Percentiles rank a stretch among this genome's conserved stretches.
These are phyloP conservation scores for Aspergillus brunneoviolaceus DNA, from an alignment of 2,329 filamentous ascomycete genomes.

Conservation along the genomic window DNA sequence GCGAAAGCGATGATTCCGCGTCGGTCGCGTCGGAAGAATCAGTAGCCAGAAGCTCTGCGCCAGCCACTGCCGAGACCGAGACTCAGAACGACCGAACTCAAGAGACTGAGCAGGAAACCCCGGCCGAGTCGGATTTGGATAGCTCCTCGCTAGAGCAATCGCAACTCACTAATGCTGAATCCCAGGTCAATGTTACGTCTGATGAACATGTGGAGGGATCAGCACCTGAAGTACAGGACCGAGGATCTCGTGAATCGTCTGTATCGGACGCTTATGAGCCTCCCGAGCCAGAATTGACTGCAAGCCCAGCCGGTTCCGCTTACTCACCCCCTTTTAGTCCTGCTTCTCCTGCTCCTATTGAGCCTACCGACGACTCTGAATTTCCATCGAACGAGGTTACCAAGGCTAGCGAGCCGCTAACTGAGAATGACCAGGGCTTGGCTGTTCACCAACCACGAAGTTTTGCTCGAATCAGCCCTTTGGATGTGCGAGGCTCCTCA, in stretches of 20 bases:
- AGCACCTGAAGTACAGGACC: conserved; percentile 12
- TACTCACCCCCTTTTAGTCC: conserved; percentile 47
- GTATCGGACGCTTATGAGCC: conserved; percentile 58
- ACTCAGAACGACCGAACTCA: neutral
- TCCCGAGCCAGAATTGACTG: conserved; percentile 41
- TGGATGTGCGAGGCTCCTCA: conserved; percentile 34
- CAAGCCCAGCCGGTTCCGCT: conserved; percentile 27
- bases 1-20: conserved; percentile 9
- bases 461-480: conserved; percentile 28
- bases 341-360: conserved; percentile 35
- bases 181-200: conserved; percentile 5
- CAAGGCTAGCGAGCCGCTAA: conserved; percentile 33
- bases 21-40: conserved; percentile 11
- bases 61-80: neutral
- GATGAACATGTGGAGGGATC: conserved; percentile 6
- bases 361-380: conserved; percentile 22
- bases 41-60: conserved; percentile 3
- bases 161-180: conserved; percentile 2
- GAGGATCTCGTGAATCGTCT: conserved; percentile 30
- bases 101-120: conserved; percentile 8
- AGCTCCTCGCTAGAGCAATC: conserved; percentile 12
- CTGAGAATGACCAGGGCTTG: conserved; percentile 30
- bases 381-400: conserved; percentile 24
- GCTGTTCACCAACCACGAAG: conserved; percentile 21
- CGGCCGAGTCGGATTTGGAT: neutral